Percentiles rank a stretch among this genome's conserved stretches.
Evolutionary conservation across 805 yeast species (phyloP).

Genomic region (Ogataea ganodermae): DNA sequence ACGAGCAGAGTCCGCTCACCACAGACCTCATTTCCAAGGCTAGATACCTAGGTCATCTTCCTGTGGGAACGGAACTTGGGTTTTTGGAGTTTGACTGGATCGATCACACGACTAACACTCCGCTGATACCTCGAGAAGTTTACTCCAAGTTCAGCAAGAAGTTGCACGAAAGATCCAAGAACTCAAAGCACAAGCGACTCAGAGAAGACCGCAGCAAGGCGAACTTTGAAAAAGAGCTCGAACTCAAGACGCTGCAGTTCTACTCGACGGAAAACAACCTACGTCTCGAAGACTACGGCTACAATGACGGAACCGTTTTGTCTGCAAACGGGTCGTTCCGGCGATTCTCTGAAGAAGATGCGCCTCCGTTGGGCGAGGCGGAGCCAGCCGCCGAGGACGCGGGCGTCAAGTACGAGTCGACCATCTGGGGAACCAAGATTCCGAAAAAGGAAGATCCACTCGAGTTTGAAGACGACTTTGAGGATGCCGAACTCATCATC

Average conservation of each 20-base stretch:
- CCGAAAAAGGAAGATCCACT: conserved; percentile 40
- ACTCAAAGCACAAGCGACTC: conserved; percentile 47
- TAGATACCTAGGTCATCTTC: conserved; percentile 80
- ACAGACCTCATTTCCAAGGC: conserved; percentile 58
- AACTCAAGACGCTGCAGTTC: conserved; percentile 57
- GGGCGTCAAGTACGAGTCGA: conserved; percentile 34
- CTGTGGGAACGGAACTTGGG: conserved; percentile 82
- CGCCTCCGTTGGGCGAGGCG: conserved; percentile 20
- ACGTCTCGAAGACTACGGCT: conserved; percentile 39
- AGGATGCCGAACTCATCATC: conserved; percentile 49
- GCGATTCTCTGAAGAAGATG: conserved; percentile 15
- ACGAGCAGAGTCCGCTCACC: conserved; percentile 55
- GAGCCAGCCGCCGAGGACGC: conserved; percentile 13
- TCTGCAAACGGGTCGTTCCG: conserved; percentile 21
- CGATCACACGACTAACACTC: conserved; percentile 24
- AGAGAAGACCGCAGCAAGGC: conserved; percentile 63
- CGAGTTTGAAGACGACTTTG: conserved; percentile 46
- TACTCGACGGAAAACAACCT: conserved; percentile 57
- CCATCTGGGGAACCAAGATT: conserved; percentile 79
- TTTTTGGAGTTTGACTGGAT: conserved; percentile 86
- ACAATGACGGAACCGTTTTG: conserved; percentile 35
- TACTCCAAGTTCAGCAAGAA: conserved; percentile 53
- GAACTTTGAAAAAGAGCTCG: conserved; percentile 58
- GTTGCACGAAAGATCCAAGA: conserved; percentile 56
- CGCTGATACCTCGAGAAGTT: conserved; percentile 44